A percentile compares a stretch with the other conserved stretches of the same genome.
Conservation (phyloP, 192 early-diverging fungal genomes). For the Coemansia furcata region DNA sequence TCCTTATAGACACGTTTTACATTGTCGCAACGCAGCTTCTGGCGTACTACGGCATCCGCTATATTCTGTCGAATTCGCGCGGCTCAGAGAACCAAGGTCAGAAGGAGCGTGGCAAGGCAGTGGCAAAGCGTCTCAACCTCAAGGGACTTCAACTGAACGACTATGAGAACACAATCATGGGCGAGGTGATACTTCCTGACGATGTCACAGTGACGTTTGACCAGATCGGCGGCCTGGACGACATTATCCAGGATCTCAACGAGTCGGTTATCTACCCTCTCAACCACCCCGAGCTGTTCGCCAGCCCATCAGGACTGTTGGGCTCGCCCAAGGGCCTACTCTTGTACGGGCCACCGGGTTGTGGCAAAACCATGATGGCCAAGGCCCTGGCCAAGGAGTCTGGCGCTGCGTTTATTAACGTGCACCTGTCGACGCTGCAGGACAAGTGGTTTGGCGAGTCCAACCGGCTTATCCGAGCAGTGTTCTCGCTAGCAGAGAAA, state of each 20-base stretch:
- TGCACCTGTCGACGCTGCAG: constrained; percentile 93
- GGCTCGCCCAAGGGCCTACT: constrained; percentile 93
- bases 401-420: constrained; percentile 96
- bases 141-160: constrained; percentile 73
- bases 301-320: constrained; percentile 77
- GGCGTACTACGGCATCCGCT: constrained; percentile 85
- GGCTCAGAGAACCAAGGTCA: constrained; percentile 73
- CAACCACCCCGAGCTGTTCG: constrained; percentile 88
- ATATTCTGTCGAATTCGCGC: constrained; percentile 72
- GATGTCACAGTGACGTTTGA: constrained; percentile 84
- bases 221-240: constrained; percentile 92
- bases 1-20: constrained; percentile 49
- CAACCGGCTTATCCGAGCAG: constrained; percentile 87
- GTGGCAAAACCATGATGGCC: constrained; percentile 98
- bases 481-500: constrained; percentile 93
- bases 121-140: constrained; percentile 37
- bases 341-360: constrained; percentile 93
- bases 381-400: constrained; percentile 97
- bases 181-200: constrained; percentile 91
- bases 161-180: constrained; percentile 91
- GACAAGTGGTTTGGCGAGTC: constrained; percentile 99
- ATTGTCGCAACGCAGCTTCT: constrained; percentile 88
- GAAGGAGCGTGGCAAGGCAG: constrained; percentile 60
- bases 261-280: constrained; percentile 98
- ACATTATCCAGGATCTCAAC: constrained; percentile 84